Percentiles rank a stretch among this genome's conserved stretches.
phyloP scores from a whole-genome alignment of 306 rosid species.

The Dryas alaskensis region DNA sequence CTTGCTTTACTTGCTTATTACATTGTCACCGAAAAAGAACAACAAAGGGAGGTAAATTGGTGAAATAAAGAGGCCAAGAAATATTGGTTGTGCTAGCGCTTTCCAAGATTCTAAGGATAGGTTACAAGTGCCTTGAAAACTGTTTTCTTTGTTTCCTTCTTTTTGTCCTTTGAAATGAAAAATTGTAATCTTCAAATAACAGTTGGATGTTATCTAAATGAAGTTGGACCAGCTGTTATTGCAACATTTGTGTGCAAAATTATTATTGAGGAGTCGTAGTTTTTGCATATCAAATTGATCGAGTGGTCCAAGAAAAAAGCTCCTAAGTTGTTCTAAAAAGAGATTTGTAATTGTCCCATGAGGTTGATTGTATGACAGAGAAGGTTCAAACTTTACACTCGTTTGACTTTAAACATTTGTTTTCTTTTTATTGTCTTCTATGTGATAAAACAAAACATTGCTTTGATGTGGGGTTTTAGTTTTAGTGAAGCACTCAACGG shows the following conservation, averaged over 20 bases:
- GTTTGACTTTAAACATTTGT: neutral
- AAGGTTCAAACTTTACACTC: neutral
- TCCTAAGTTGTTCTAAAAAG: neutral
- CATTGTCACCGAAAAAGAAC: slow-evolving; percentile 31
- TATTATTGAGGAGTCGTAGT: neutral
- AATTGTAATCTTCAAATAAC: neutral
- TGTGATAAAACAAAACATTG: neutral
- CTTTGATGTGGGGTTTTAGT: neutral
- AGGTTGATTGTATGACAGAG: neutral
- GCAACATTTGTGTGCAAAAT: neutral
- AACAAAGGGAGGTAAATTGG: slow-evolving; percentile 7
- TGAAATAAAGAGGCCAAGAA: slow-evolving; percentile 9
- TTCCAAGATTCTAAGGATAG: slow-evolving; percentile 26
- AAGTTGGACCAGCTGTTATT: neutral
- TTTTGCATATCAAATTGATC: neutral
- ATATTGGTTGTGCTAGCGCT: slow-evolving; percentile 9
- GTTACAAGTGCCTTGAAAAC: slow-evolving; percentile 5
- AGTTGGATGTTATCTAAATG: neutral
- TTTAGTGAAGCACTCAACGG: neutral
- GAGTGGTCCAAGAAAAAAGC: neutral
- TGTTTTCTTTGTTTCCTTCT: neutral
- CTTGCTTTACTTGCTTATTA: slow-evolving; percentile 35
- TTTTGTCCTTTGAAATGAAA: neutral
- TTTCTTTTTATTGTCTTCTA: neutral
- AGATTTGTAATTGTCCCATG: neutral